phyloP scores from a whole-genome alignment of 495 filamentous ascomycete species.

The Mytilinidion resinicola region DNA sequence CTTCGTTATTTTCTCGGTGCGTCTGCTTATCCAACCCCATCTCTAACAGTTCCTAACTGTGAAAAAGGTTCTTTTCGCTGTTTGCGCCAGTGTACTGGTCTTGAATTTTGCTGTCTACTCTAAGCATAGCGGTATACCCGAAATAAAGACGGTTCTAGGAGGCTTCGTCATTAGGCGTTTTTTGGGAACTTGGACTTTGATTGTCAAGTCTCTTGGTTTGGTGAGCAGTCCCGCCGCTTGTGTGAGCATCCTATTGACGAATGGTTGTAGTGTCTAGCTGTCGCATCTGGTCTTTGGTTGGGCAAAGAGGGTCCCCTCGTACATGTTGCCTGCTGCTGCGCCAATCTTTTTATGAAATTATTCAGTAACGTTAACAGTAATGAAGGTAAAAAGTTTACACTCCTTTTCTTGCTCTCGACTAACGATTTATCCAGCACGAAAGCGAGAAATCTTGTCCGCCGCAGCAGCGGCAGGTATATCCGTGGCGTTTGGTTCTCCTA shows the following conservation, averaged over 20 bases:
- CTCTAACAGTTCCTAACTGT: slow-evolving; percentile 12
- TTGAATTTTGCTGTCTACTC: slow-evolving; percentile 80
- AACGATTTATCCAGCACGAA: slow-evolving; percentile 56
- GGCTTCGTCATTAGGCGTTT: slow-evolving; percentile 92
- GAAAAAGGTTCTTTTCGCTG: slow-evolving; percentile 67
- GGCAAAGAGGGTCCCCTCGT: slow-evolving; percentile 97
- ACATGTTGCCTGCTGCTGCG: slow-evolving; percentile 96
- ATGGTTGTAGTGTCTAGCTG: slow-evolving; percentile 67
- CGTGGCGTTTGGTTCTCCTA: slow-evolving; percentile 94
- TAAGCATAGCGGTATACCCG: slow-evolving; percentile 93
- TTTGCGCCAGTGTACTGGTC: slow-evolving; percentile 72
- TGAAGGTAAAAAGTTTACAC: slow-evolving; percentile 57
- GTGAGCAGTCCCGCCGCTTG: slow-evolving; percentile 44
- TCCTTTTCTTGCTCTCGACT: neutral
- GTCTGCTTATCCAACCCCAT: slow-evolving; percentile 8
- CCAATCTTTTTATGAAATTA: slow-evolving; percentile 89
- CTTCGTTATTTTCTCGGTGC: slow-evolving; percentile 74
- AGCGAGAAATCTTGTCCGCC: slow-evolving; percentile 91
- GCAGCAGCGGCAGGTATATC: slow-evolving; percentile 93
- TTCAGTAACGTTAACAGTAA: slow-evolving; percentile 79
- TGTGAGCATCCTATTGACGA: slow-evolving; percentile 25
- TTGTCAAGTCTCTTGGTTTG: slow-evolving; percentile 86
- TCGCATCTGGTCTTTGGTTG: slow-evolving; percentile 95
- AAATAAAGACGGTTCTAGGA: slow-evolving; percentile 94
- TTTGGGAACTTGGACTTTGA: slow-evolving; percentile 85